A percentile compares a stretch with the other conserved stretches of the same genome.
These are phyloP conservation scores for Podospora fimiseda DNA, from an alignment of 495 filamentous ascomycete genomes.

Conservation along the genomic window DNA sequence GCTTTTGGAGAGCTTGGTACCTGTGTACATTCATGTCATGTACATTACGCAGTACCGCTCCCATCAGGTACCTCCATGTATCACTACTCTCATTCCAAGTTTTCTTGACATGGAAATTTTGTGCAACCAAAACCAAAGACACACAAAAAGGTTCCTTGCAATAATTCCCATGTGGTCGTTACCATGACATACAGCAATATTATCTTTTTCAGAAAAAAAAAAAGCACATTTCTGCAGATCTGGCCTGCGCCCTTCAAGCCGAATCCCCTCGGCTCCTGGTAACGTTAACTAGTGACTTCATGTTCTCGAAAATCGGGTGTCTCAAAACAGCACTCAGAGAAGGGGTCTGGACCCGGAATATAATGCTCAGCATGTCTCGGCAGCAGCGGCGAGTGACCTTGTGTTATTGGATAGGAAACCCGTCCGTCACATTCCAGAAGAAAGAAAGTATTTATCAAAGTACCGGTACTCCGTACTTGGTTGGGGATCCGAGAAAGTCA, in stretches of 20 bases:
- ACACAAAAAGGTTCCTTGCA: too few species aligned
- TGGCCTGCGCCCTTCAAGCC: neutral
- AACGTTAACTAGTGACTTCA: too few species aligned
- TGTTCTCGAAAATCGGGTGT: too few species aligned
- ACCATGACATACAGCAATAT: too few species aligned
- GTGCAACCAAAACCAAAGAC: too few species aligned
- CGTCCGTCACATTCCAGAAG: neutral
- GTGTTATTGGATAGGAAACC: neutral
- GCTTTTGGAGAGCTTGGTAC: conserved; percentile 3
- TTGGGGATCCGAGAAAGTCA: too few species aligned
- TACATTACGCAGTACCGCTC: neutral
- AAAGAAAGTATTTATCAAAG: too few species aligned
- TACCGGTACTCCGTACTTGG: too few species aligned
- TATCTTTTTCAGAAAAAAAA: too few species aligned
- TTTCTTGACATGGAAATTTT: too few species aligned
- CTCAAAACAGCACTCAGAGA: neutral
- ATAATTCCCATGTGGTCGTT: too few species aligned
- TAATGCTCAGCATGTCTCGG: neutral
- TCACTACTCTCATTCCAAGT: too few species aligned
- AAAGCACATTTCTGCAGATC: neutral
- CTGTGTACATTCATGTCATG: neutral
- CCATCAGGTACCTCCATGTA: neutral
- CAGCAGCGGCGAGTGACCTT: neutral
- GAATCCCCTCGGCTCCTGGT: neutral
- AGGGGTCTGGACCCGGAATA: neutral